Conservation (phyloP, 164 flowering plant species). For the Liriodendron chinense region DNA sequence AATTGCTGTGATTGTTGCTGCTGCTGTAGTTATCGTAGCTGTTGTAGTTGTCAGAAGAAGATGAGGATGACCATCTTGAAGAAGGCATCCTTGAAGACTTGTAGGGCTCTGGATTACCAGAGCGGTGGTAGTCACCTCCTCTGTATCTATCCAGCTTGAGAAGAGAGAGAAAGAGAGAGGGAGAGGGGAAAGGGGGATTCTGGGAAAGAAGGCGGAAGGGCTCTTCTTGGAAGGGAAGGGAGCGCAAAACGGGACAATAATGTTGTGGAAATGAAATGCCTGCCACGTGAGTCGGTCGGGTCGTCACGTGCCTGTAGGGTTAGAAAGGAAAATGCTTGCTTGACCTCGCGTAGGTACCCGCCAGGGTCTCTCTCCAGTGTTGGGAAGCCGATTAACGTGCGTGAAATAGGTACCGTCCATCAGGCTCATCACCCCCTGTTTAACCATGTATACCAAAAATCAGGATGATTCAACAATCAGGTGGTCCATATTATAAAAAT, state of each 20-base stretch:
- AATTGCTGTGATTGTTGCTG: background rate
- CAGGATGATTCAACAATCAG: too few relatives aligned
- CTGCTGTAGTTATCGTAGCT: background rate
- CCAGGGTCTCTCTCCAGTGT: too few relatives aligned
- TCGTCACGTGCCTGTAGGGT: background rate
- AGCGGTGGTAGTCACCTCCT: conserved; percentile 8
- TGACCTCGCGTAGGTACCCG: too few relatives aligned
- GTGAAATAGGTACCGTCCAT: too few relatives aligned
- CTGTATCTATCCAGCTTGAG: conserved; percentile 7
- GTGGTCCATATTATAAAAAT: too few relatives aligned
- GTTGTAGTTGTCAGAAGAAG: background rate
- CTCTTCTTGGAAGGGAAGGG: background rate
- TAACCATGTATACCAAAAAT: too few relatives aligned
- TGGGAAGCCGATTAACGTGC: too few relatives aligned
- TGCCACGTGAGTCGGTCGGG: background rate
- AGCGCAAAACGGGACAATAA: background rate
- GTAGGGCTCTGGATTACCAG: conserved; percentile 2
- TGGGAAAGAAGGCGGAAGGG: background rate
- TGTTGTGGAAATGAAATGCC: background rate
- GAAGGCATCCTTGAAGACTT: background rate
- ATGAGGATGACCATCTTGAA: conserved; percentile 9
- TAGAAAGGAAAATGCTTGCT: too few relatives aligned
- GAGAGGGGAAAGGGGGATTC: background rate
- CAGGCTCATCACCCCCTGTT: too few relatives aligned
- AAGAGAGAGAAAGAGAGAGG: background rate